Evolutionary conservation across 805 yeast genomes (phyloP), one percentile per base, ranked within the genome.

Genomic region (Sugiyamaella qingdaonensis): DNA sequence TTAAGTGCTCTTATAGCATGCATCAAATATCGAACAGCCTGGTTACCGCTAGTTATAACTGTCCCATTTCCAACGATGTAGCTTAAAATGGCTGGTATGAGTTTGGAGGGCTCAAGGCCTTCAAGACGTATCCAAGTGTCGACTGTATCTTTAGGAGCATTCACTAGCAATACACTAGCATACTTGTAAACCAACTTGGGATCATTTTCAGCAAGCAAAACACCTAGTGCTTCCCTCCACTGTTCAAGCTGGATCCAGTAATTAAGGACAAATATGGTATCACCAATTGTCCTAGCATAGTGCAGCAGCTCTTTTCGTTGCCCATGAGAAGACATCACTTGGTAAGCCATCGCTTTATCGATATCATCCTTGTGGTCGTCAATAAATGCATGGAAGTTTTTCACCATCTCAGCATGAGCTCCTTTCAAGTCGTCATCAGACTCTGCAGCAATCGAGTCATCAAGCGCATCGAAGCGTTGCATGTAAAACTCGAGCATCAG

Each of bases 51-150:
- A 14, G 43, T 5, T 16, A 39, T 7, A 13, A 7, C 11, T 16
- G 21, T 14, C 24, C 43, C 21, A 39, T 16, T 11, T 64, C 63
- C 21, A 44, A 62, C 64, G 13, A 84, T 82, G 68, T 86, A 89
- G 0, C 83, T 77, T 55, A 90, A 67, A 10, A 92, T 71, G 0
- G 97, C 83, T 1, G 97, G 95, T 2, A 94, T 67, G 19, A 94
- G 72, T 54, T 76, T 80, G 11, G 78, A 76, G 46, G 85, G 84
- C 54, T 86, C 80, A 2, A 92, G 58, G 24, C 69, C 70, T 0
- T 74, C 62, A 48, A 73, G 62, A 48, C 82, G 77, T 62, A 87
- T 77, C 97, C 97, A 94, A 0, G 87, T 75, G 49, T 84, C 85
- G 1, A 88, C 81, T 0, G 96, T 88, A 10, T 75, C 77, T 29